Evolutionary conservation across 1,284 basidiomycete genomes (phyloP).

Genomic region (Somion occarium): DNA sequence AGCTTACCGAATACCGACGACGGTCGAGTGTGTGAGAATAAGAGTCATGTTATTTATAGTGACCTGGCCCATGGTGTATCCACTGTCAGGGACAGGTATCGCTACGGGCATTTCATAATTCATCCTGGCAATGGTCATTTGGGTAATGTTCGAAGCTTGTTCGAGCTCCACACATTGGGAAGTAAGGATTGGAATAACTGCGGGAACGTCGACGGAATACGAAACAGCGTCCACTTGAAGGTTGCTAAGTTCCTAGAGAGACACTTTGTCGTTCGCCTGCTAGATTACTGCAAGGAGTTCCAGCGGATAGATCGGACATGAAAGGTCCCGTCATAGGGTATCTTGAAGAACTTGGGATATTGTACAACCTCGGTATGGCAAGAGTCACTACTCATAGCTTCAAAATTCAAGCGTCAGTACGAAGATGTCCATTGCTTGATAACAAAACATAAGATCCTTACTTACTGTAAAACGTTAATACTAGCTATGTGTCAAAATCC

Average conservation of each 20-base stretch:
- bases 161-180: not conserved
- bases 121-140: not conserved
- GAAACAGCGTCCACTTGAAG: not conserved
- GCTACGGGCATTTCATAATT: not conserved
- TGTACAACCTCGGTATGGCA: not conserved
- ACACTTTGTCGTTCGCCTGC: not conserved
- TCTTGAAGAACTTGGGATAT: not conserved
- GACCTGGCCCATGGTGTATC: not conserved
- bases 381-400: not conserved
- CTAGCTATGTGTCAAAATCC: too few relatives aligned
- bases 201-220: not conserved
- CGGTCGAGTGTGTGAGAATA: not conserved
- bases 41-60: not conserved
- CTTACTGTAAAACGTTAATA: too few relatives aligned
- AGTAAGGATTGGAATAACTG: not conserved
- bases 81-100: not conserved
- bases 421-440: too few relatives aligned
- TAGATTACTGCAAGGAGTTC: not conserved
- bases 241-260: not conserved
- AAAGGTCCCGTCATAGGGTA: not conserved
- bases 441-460: too few relatives aligned
- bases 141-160: not conserved
- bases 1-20: not conserved
- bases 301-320: not conserved
- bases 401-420: too few relatives aligned